A percentile compares a stretch with the other conserved stretches of the same genome.
These are phyloP conservation scores for Passiflora organensis DNA, from an alignment of 345 rosid species.

Conservation along the genomic window DNA sequence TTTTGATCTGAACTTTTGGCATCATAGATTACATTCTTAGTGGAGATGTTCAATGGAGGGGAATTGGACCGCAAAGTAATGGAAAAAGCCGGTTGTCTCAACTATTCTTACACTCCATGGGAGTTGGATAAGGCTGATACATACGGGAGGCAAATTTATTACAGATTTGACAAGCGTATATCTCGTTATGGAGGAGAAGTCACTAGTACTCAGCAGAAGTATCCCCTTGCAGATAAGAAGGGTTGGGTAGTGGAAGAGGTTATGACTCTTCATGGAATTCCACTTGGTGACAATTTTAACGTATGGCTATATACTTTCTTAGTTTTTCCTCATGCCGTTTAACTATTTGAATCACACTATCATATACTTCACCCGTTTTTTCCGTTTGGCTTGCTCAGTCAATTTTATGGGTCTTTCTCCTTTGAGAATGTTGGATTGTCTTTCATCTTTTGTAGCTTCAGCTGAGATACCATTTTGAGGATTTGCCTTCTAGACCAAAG, in stretches of 20 bases:
- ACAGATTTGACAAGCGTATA: constrained; percentile 63
- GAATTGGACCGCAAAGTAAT: constrained; percentile 73
- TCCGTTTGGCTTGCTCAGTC: neutral
- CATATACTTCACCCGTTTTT: neutral
- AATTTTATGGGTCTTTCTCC: neutral
- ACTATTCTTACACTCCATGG: constrained; percentile 84
- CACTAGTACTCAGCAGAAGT: constrained; percentile 85
- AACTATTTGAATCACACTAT: neutral
- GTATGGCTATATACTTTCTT: constrained; percentile 29
- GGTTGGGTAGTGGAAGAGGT: constrained; percentile 93
- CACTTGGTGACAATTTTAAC: constrained; percentile 83
- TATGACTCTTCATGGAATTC: constrained; percentile 87
- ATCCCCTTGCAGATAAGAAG: constrained; percentile 49
- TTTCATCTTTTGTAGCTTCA: constrained; percentile 54
- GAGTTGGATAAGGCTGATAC: constrained; percentile 77
- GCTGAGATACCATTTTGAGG: constrained; percentile 76
- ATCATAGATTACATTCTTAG: constrained; percentile 52
- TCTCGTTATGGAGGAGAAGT: constrained; percentile 92
- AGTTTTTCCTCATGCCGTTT: neutral
- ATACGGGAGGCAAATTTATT: constrained; percentile 75
- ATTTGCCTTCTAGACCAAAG: constrained; percentile 46
- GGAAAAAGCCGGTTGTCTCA: constrained; percentile 84
- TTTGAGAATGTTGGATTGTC: too few relatives aligned
- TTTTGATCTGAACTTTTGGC: neutral
- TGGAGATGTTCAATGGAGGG: constrained; percentile 76